Evolutionary conservation across 2,329 filamentous ascomycete species (phyloP).

Genomic region (Biscogniauxia sp.): DNA sequence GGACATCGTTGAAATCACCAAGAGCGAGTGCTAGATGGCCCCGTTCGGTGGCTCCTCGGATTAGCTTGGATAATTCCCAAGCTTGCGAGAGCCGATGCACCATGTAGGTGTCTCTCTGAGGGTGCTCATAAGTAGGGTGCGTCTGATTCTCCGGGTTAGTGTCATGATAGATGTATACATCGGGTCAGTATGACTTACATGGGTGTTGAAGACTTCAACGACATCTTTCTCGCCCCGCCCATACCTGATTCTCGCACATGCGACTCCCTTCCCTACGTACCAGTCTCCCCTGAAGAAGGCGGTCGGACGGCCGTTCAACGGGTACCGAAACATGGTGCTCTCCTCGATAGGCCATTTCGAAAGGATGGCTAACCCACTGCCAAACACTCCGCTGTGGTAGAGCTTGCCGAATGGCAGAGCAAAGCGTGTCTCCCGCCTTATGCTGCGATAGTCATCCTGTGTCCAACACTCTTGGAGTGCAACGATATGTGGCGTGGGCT

Average conservation of each 20-base stretch:
- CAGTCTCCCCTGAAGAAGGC: conserved; percentile 95
- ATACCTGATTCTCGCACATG: conserved; percentile 74
- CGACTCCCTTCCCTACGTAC: conserved; percentile 94
- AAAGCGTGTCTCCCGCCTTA: conserved; percentile 69
- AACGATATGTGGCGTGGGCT: conserved; percentile 76
- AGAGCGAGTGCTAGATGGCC: conserved; percentile 82
- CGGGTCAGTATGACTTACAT: conserved; percentile 45
- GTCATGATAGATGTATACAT: background rate
- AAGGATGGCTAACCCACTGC: conserved; percentile 83
- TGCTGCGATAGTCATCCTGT: conserved; percentile 75
- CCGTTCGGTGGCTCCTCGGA: conserved; percentile 74
- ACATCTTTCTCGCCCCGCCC: conserved; percentile 64
- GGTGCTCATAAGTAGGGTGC: conserved; percentile 83
- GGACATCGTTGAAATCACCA: conserved; percentile 97
- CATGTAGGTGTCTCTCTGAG: conserved; percentile 76
- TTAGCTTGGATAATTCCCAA: conserved; percentile 90
- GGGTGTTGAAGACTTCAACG: conserved; percentile 89
- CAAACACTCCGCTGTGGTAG: conserved; percentile 86
- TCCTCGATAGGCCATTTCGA: conserved; percentile 91
- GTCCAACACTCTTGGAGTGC: conserved; percentile 96
- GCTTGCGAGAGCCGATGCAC: conserved; percentile 90
- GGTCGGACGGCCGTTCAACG: conserved; percentile 89
- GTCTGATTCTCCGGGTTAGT: conserved; percentile 34
- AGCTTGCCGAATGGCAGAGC: conserved; percentile 90
- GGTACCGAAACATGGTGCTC: conserved; percentile 80